These are phyloP conservation scores for Oryza nivara DNA, from an alignment of 176 grass and related monocot genomes.

Conservation along the genomic window DNA sequence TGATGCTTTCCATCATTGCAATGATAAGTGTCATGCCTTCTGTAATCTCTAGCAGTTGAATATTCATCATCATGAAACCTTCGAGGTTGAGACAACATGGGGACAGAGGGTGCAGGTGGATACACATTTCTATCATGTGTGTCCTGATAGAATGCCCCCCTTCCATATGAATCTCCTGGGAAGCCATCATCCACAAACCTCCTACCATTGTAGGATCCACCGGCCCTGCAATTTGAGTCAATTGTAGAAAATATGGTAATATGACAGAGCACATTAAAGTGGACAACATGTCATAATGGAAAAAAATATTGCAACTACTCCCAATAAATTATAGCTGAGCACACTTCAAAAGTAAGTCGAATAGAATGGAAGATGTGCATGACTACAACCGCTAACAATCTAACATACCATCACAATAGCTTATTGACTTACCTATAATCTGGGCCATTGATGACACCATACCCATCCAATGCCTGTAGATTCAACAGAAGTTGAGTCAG, in stretches of 20 bases:
- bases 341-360: conserved; percentile 13
- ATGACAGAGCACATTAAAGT: conserved; percentile 19
- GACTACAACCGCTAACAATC: neutral
- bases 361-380: neutral
- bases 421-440: conserved; percentile 67
- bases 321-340: neutral
- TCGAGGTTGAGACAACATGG: conserved; percentile 74
- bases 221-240: conserved; percentile 70
- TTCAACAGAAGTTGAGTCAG: conserved; percentile 99
- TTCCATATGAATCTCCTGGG: conserved; percentile 69
- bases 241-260: conserved; percentile 47
- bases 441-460: conserved; percentile 66
- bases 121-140: conserved; percentile 76
- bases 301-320: neutral
- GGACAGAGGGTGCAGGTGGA: conserved; percentile 55
- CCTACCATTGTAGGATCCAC: conserved; percentile 77
- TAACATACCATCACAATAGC: neutral
- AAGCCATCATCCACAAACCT: conserved; percentile 73
- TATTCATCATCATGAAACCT: conserved; percentile 79
- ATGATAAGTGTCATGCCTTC: conserved; percentile 63
- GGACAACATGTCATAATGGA: neutral
- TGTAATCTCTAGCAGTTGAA: conserved; percentile 65
- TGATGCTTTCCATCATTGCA: conserved; percentile 51
- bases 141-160: conserved; percentile 60
- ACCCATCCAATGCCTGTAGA: conserved; percentile 98